phyloP scores from a whole-genome alignment of 345 rosid species.

The Gossypium herbaceum region DNA sequence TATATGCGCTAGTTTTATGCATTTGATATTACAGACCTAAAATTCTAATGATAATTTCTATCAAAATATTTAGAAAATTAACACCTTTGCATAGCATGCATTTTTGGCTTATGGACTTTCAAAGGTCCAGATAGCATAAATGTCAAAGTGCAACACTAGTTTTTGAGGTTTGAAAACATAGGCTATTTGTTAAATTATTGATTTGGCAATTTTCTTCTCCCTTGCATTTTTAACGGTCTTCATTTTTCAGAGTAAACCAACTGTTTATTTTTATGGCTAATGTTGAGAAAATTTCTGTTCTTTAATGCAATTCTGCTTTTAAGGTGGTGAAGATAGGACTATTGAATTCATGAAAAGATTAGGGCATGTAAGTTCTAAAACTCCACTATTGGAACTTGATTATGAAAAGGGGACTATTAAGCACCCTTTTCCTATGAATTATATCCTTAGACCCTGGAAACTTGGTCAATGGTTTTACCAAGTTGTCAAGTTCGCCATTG shows the following conservation, averaged over 20 bases:
- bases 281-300: not conserved
- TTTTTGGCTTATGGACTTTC: not conserved
- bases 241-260: slow-evolving; percentile 1
- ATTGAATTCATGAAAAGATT: slow-evolving; percentile 87
- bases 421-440: slow-evolving; percentile 92
- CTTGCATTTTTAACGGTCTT: not conserved
- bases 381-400: slow-evolving; percentile 60
- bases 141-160: not conserved
- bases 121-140: not conserved
- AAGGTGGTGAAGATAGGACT: slow-evolving; percentile 95
- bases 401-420: slow-evolving; percentile 57
- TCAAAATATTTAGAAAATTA: not conserved
- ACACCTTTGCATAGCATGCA: not conserved
- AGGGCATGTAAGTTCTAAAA: slow-evolving; percentile 54
- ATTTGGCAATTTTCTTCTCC: slow-evolving; percentile 2
- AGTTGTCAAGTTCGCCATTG: slow-evolving; percentile 93
- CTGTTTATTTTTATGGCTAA: not conserved
- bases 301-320: not conserved
- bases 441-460: slow-evolving; percentile 75
- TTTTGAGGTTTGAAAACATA: not conserved
- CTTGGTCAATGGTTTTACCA: slow-evolving; percentile 95
- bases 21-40: not conserved
- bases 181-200: not conserved
- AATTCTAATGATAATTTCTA: not conserved
- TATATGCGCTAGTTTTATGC: not conserved